Base-by-base conservation (phyloP, 441 rosid genomes). In the Melastoma candidum region DNA sequence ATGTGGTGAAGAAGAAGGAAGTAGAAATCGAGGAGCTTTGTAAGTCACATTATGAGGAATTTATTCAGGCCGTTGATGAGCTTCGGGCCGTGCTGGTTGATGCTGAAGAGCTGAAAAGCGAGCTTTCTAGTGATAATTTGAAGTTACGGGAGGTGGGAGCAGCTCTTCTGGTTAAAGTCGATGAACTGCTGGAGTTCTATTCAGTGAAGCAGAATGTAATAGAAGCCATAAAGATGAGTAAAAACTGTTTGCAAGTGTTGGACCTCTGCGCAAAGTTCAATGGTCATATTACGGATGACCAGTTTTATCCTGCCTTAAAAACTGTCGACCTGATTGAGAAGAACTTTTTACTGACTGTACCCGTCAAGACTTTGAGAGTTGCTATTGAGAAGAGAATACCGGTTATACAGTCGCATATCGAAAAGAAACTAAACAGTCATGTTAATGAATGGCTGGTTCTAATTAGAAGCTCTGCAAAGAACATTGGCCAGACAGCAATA, bases 71-170 rank as follows among this genome's bases (percentile, higher is more conserved):
- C 0, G 98, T 92, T 60, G 98, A 88, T 61, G 97, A 88, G 80
- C 98, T 92, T 46, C 97, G 98, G 12, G 98, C 96, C 26, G 97
- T 92, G 56, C 60, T 92, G 52, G 98, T 85, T 60, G 98, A 92
- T 61, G 97, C 98, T 2, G 98, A 92, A 63, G 95, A 85, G 73
- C 77, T 92, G 2, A 92, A 92, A 73, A 74, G 95, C 52, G 95
- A 88, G 64, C 98, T 92, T 0, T 77, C 92, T 0, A 84, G 87
- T 59, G 97, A 88, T 63, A 92, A 92, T 68, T 85, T 80, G 48
- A 60, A 78, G 60, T 65, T 92, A 77, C 97, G 88, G 54, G 98
- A 92, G 67, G 95, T 82, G 9, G 98, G 98, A 55, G 82, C 74
- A 64, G 77, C 82, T 1, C 82, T 92, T 12, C 61, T 92, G 70